phyloP scores from a whole-genome alignment of 2,329 filamentous ascomycete genomes.

The Aureobasidium sp. region DNA sequence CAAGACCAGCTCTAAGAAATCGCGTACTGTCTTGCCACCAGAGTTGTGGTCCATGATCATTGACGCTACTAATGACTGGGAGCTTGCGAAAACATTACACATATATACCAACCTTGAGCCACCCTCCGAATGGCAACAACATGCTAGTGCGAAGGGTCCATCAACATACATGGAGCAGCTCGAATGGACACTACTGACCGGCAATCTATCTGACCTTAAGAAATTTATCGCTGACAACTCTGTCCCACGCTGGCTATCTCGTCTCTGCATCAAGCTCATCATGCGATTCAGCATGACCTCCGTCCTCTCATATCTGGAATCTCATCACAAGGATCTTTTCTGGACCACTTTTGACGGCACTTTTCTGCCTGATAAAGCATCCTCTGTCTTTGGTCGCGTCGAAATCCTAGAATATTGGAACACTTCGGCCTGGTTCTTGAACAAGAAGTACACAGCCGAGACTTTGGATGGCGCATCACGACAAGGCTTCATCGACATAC shows the following conservation, averaged over 20 bases:
- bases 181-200: slow-evolving; percentile 76
- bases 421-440: slow-evolving; percentile 71
- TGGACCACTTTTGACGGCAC: slow-evolving; percentile 77
- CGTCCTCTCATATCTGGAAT: slow-evolving; percentile 66
- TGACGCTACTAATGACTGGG: slow-evolving; percentile 82
- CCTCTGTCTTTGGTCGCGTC: slow-evolving; percentile 73
- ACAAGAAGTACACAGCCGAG: slow-evolving; percentile 79
- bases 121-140: slow-evolving; percentile 64
- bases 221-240: slow-evolving; percentile 62
- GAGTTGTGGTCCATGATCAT: slow-evolving; percentile 89
- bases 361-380: slow-evolving; percentile 80
- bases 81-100: slow-evolving; percentile 72
- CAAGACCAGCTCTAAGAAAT: slow-evolving; percentile 22
- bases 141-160: slow-evolving; percentile 57
- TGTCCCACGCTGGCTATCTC: slow-evolving; percentile 68
- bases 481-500: slow-evolving; percentile 73
- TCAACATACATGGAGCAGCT: slow-evolving; percentile 70
- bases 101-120: slow-evolving; percentile 71
- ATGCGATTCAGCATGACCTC: slow-evolving; percentile 83
- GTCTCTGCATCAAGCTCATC: slow-evolving; percentile 76
- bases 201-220: slow-evolving; percentile 63
- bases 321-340: slow-evolving; percentile 65
- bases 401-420: slow-evolving; percentile 91
- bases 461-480: slow-evolving; percentile 82
- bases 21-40: slow-evolving; percentile 54